Conservation (phyloP, 2,329 filamentous ascomycete genomes). For the Pseudogymnoascus sp. region DNA sequence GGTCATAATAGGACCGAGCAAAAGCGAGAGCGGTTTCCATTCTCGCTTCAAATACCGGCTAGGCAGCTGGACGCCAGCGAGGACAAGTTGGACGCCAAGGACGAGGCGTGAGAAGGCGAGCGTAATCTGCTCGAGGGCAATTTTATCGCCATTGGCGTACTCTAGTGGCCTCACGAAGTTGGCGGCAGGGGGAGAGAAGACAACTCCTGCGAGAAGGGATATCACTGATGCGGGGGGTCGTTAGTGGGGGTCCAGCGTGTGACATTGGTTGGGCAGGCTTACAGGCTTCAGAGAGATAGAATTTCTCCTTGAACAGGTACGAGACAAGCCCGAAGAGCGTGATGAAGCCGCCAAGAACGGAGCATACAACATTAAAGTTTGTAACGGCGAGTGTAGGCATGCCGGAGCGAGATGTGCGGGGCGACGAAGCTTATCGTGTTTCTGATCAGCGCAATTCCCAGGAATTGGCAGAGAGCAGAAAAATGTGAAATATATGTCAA, state of each 20-base stretch:
- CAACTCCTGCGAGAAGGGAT: conserved; percentile 66
- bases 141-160: conserved; percentile 55
- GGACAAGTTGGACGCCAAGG: conserved; percentile 77
- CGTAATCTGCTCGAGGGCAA: conserved; percentile 62
- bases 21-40: conserved; percentile 64
- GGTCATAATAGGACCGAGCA: conserved; percentile 76
- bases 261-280: conserved; percentile 28
- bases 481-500: neutral
- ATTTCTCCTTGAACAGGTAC: conserved; percentile 77
- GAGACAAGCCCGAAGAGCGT: conserved; percentile 80
- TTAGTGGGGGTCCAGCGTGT: neutral
- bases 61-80: conserved; percentile 79
- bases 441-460: conserved; percentile 2
- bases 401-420: neutral
- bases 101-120: conserved; percentile 78
- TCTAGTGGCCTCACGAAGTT: conserved; percentile 67
- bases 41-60: conserved; percentile 69
- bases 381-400: conserved; percentile 27
- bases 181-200: conserved; percentile 69
- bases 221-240: conserved; percentile 51
- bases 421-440: neutral
- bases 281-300: conserved; percentile 83
- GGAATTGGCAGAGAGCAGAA: neutral
- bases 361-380: conserved; percentile 44
- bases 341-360: conserved; percentile 74